A percentile compares a stretch with the other conserved stretches of the same genome.
These are phyloP conservation scores for Penicillium maclennaniae DNA, from an alignment of 495 filamentous ascomycete species.

Conservation along the genomic window DNA sequence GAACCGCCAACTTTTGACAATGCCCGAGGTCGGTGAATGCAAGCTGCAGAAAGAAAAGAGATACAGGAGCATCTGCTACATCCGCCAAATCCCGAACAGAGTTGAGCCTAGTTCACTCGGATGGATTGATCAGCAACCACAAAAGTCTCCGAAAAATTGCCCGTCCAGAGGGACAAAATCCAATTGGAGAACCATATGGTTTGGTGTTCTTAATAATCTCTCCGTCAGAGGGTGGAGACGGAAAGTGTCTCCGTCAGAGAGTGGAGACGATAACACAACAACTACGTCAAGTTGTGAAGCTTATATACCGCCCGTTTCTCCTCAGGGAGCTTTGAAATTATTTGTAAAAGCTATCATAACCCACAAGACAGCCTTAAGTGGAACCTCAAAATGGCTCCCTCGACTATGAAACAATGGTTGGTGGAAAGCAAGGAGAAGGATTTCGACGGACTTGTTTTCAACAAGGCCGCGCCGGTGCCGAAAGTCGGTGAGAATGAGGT, in stretches of 20 bases:
- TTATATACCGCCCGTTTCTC: background rate
- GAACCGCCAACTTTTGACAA: no score
- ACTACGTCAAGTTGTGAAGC: conserved; percentile 17
- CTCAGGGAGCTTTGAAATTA: background rate
- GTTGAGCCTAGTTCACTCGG: background rate
- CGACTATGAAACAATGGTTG: conserved; percentile 63
- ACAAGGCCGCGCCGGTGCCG: conserved; percentile 52
- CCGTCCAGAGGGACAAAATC: background rate
- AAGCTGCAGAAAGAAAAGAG: no score
- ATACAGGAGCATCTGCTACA: no score
- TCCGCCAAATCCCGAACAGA: background rate
- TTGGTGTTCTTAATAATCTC: conserved; percentile 11
- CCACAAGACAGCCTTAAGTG: background rate
- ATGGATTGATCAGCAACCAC: background rate
- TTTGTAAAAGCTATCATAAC: background rate
- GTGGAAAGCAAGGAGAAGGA: conserved; percentile 51
- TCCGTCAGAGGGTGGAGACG: conserved; percentile 6
- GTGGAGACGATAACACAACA: conserved; percentile 10
- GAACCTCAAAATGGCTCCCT: conserved; percentile 26
- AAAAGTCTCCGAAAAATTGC: background rate
- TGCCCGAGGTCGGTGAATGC: no score
- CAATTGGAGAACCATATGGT: background rate
- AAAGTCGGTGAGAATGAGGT: conserved; percentile 65
- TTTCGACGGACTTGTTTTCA: conserved; percentile 61
- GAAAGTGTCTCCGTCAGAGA: conserved; percentile 11